Conservation (phyloP, 371 early-diverging fungal genomes). For the Mucor saturninus region DNA sequence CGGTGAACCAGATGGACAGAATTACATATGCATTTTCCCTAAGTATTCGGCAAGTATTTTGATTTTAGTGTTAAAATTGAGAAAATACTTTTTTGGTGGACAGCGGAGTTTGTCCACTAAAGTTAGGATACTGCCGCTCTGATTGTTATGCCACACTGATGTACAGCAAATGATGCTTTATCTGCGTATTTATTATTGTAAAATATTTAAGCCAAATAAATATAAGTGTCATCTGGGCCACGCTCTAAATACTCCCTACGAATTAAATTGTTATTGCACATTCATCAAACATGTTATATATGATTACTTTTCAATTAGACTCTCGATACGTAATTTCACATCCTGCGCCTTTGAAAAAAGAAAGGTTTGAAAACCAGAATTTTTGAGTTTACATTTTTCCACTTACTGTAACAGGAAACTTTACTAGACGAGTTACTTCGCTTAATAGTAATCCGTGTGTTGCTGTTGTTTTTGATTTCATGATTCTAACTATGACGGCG, state of each 20-base stretch:
- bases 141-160: too few relatives aligned
- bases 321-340: constrained; percentile 89
- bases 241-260: constrained; percentile 44
- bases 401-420: constrained; percentile 79
- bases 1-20: too few relatives aligned
- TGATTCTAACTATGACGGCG: constrained; percentile 93
- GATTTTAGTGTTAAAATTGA: too few relatives aligned
- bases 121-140: too few relatives aligned
- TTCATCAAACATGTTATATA: neutral
- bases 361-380: neutral
- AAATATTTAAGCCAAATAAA: constrained; percentile 26
- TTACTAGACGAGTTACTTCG: constrained; percentile 76
- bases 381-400: neutral
- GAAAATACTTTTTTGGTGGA: too few relatives aligned
- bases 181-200: neutral
- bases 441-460: constrained; percentile 71
- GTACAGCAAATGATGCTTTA: too few relatives aligned
- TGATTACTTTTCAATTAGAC: constrained; percentile 76
- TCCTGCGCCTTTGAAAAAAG: constrained; percentile 60
- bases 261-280: neutral
- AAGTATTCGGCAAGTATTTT: too few relatives aligned
- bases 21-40: too few relatives aligned
- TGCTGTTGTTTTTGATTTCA: constrained; percentile 83
- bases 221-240: constrained; percentile 32
- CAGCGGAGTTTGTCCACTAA: too few relatives aligned